Base-by-base conservation (phyloP, 495 filamentous ascomycete genomes). In the Aspergillus leporis region DNA sequence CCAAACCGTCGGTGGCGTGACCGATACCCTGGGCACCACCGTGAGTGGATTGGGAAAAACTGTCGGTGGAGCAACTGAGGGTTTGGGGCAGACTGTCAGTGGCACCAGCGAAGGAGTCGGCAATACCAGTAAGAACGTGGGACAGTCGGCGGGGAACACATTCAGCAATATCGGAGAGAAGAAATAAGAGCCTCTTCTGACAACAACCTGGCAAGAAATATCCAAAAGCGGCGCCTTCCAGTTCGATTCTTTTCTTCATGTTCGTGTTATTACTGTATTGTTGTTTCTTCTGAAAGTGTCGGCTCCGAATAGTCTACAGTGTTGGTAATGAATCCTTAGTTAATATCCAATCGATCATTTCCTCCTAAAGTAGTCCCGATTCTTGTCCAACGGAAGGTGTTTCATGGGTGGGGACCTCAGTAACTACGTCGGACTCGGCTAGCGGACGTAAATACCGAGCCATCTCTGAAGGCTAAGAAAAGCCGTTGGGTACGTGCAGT, bases 11-110 rank as follows among this genome's bases (percentile, higher is more conserved):
- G 65, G 65, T 56, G 71, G 73, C 58, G 61, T 73, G 28, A 73
- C 71, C 38, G 66, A 71, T 60, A 74, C 71, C 8, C 38, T 68
- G 9, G 74, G 74, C 61, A 52, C 48, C 25, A 57, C 67, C 6
- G 68, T 77, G 28, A 61, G 70, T 22, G 73, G 72, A 28, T 57
- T 75, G 10, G 72, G 72, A 22, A 70, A 66, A 41, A 77, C 73
- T 6, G 70, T 74, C 34, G 71, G 73, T 41, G 65, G 69, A 40
- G 67, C 51, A 32, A 70, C 71, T 31, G 57, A 67, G 9, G 72
- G 72, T 2, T 49, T 75, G 6, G 74, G 74, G 9, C 51, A 71
- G 21, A 75, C 74, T 0, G 71, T 75, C 9, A 71, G 67, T 1
- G 68, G 64, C 6, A 61, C 68, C 4, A 68, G 67, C 0, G 62